phyloP scores from a whole-genome alignment of 164 flowering plant species.

The Litsea cubeba region DNA sequence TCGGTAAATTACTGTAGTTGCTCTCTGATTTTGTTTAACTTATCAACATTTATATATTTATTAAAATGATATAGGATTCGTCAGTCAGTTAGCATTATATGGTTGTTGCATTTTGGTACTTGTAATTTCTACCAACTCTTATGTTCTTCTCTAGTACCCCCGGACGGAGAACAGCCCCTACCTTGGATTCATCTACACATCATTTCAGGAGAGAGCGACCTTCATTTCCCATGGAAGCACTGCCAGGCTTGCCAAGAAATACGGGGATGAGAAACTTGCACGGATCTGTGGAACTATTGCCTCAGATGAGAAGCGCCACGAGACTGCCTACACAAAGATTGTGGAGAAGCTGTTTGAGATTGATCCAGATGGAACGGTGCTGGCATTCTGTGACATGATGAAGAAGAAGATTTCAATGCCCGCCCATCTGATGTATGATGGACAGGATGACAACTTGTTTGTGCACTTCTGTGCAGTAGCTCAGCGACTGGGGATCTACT shows the following conservation, averaged over 20 bases:
- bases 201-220: constrained; percentile 80
- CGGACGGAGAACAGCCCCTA: constrained; percentile 73
- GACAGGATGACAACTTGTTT: constrained; percentile 44
- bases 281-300: constrained; percentile 77
- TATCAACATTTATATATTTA: neutral
- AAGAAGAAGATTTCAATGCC: constrained; percentile 61
- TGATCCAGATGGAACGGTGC: constrained; percentile 58
- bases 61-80: neutral
- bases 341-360: constrained; percentile 69
- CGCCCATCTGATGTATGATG: constrained; percentile 58
- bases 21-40: neutral
- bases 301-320: constrained; percentile 75
- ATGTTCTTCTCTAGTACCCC: constrained; percentile 44
- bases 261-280: constrained; percentile 65
- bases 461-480: constrained; percentile 64
- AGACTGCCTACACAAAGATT: constrained; percentile 58
- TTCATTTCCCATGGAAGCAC: constrained; percentile 79
- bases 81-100: neutral
- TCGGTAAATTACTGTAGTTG: neutral
- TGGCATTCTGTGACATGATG: constrained; percentile 61
- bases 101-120: neutral
- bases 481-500: constrained; percentile 60
- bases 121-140: neutral
- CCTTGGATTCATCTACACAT: constrained; percentile 74
- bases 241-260: constrained; percentile 53